These are phyloP conservation scores for Carex arenaria DNA, from an alignment of 202 grass and related monocot species.

Conservation along the genomic window DNA sequence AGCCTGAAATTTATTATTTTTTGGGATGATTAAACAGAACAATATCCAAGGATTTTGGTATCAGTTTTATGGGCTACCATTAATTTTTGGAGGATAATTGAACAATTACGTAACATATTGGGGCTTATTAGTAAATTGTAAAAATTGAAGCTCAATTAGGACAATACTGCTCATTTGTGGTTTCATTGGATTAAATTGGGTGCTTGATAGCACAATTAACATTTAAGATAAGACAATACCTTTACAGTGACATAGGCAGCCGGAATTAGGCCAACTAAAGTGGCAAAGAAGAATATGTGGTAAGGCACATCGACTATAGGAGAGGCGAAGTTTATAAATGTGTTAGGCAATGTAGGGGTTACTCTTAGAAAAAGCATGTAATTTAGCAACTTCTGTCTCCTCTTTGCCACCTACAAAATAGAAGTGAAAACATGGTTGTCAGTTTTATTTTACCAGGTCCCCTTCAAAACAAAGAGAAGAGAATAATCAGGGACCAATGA, in stretches of 20 bases:
- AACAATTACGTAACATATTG: not conserved
- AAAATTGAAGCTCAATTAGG: not conserved
- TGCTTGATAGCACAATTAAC: not conserved
- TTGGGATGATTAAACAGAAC: not conserved
- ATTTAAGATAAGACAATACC: slow-evolving; percentile 39
- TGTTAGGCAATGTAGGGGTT: slow-evolving; percentile 96
- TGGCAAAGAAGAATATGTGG: slow-evolving; percentile 72
- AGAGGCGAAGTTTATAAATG: slow-evolving; percentile 97
- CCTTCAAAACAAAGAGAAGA: not conserved
- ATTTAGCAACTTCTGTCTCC: slow-evolving; percentile 89
- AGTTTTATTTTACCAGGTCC: not conserved
- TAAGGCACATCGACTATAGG: slow-evolving; percentile 96
- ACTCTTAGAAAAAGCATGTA: slow-evolving; percentile 97
- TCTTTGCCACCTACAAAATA: slow-evolving; percentile 68
- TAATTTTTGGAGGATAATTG: not conserved
- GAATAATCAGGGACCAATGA: not conserved
- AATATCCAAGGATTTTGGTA: not conserved
- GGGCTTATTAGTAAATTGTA: not conserved
- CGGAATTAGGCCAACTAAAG: slow-evolving; percentile 80
- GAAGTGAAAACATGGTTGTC: slow-evolving; percentile 7
- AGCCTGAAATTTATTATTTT: slow-evolving; percentile 46
- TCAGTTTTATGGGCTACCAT: not conserved
- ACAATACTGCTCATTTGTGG: not conserved
- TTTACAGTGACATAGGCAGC: slow-evolving; percentile 83
- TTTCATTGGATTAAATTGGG: not conserved